Base-by-base conservation (phyloP, 441 rosid genomes). In the Pelargonium australe region DNA sequence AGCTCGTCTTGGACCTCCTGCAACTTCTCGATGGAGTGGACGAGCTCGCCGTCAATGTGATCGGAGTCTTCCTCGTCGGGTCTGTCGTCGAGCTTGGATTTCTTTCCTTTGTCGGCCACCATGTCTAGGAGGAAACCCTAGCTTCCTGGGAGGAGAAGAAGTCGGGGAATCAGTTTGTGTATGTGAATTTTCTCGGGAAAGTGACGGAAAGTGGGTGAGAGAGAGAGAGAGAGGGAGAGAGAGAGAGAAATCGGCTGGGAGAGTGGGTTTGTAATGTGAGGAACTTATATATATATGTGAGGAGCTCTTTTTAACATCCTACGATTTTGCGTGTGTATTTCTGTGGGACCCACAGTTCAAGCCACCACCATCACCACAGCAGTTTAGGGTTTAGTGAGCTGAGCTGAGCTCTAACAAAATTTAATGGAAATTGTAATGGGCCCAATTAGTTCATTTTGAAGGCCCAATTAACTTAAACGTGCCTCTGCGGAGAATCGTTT, bases 1-100 rank as follows among this genome's bases (percentile, higher is more conserved):
- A 76, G 79, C 19, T 72, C 76, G 71, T 76, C 76, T 69, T 76
- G 76, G 64, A 76, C 70, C 70, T 76, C 79, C 73, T 72, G 79
- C 60, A 76, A 66, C 63, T 72, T 76, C 68, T 76, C 79, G 14
- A 72, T 65, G 60, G 75, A 68, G 68, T 45, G 70, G 40, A 76
- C 70, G 45, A 76, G 73, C 28, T 72, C 79, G 25, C 60, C 66
- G 55, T 76, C 76, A 40, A 68, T 31, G 34, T 49, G 69, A 2
- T 58, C 72, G 0, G 70, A 53, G 40, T 55, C 41, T 43, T 62
- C 66, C 31, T 71, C 73, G 44, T 68, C 78, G 11, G 20, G 40
- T 25, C 49, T 71, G 64, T 70, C 75, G 19, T 64, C 64, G 19
- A 71, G 61, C 68, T 68, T 78, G 28, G 70, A 64, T 72, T 78